Evolutionary conservation across 1,139 yeast species (phyloP).

Genomic region (Tardiomyces blankii): DNA sequence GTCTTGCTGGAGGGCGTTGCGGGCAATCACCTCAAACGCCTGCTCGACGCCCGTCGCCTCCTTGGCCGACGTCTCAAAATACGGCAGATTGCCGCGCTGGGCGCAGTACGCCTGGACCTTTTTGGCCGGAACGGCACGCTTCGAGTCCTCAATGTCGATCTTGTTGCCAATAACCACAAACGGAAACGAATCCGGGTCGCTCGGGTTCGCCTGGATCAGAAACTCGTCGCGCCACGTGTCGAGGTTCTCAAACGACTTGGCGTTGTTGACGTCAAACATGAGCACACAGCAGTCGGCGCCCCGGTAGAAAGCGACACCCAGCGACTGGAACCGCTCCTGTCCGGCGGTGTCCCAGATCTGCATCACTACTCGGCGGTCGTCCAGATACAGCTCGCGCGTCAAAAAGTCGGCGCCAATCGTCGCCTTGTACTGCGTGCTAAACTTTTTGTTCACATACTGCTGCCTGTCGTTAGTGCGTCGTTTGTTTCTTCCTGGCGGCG

Average conservation of each 20-base stretch:
- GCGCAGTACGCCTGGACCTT: constrained; percentile 81
- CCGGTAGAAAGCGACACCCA: constrained; percentile 95
- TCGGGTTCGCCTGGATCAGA: constrained; percentile 81
- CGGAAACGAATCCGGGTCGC: constrained; percentile 91
- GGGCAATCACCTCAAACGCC: constrained; percentile 92
- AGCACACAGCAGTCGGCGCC: constrained; percentile 98
- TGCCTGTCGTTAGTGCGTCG: constrained; percentile 22
- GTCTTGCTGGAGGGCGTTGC: constrained; percentile 86
- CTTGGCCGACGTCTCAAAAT: constrained; percentile 90
- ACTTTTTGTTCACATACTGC: constrained; percentile 91
- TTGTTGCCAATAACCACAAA: constrained; percentile 92
- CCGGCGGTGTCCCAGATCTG: constrained; percentile 93
- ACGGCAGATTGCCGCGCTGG: constrained; percentile 81
- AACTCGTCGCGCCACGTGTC: constrained; percentile 95
- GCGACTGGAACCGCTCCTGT: constrained; percentile 79
- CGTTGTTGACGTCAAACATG: constrained; percentile 89
- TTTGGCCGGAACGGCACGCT: constrained; percentile 71
- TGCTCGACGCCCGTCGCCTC: constrained; percentile 89
- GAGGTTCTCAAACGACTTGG: constrained; percentile 81
- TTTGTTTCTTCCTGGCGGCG: no score
- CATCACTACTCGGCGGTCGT: constrained; percentile 68
- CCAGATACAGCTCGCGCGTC: constrained; percentile 80
- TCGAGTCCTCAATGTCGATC: constrained; percentile 86
- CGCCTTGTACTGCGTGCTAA: constrained; percentile 92
- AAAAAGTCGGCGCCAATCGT: constrained; percentile 97